A percentile compares a stretch with the other conserved stretches of the same genome.
Conservation (phyloP, 441 rosid species). For the Syzygium syzygioides region DNA sequence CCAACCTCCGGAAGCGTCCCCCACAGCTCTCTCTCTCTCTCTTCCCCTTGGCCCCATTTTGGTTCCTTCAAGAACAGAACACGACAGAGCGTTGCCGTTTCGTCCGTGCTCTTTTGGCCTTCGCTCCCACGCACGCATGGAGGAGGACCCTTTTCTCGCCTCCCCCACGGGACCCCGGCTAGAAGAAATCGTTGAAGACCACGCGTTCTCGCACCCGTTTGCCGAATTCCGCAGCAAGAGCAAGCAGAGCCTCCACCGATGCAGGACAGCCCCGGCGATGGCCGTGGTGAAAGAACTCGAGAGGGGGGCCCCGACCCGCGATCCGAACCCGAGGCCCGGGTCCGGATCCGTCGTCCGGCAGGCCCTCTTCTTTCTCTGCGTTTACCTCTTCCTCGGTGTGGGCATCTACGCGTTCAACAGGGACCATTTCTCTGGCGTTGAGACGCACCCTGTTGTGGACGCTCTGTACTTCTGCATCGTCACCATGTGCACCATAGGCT, state of each 20-base stretch:
- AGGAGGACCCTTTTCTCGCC: constrained; percentile 39
- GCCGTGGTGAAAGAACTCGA: constrained; percentile 36
- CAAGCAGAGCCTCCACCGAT: constrained; percentile 47
- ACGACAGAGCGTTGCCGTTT: neutral
- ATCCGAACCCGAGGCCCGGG: constrained; percentile 41
- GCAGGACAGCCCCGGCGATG: constrained; percentile 82
- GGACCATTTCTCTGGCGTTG: constrained; percentile 66
- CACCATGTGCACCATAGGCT: constrained; percentile 92
- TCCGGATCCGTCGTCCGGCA: constrained; percentile 56
- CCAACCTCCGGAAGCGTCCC: neutral
- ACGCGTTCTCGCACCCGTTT: neutral
- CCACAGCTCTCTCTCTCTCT: neutral
- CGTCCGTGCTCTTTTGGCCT: neutral
- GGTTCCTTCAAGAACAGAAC: neutral
- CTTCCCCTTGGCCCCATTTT: neutral
- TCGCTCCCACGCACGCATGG: constrained; percentile 23
- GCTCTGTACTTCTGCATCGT: constrained; percentile 89
- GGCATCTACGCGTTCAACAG: constrained; percentile 52
- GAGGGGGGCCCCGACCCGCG: constrained; percentile 16
- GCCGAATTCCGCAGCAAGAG: neutral
- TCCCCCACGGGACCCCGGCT: constrained; percentile 28
- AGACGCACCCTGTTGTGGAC: constrained; percentile 79
- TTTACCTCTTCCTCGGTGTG: constrained; percentile 66
- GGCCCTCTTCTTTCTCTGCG: constrained; percentile 41
- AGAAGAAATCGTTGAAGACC: constrained; percentile 32